These are phyloP conservation scores for Capronia epimyces DNA, from an alignment of 2,329 filamentous ascomycete genomes.

Conservation along the genomic window DNA sequence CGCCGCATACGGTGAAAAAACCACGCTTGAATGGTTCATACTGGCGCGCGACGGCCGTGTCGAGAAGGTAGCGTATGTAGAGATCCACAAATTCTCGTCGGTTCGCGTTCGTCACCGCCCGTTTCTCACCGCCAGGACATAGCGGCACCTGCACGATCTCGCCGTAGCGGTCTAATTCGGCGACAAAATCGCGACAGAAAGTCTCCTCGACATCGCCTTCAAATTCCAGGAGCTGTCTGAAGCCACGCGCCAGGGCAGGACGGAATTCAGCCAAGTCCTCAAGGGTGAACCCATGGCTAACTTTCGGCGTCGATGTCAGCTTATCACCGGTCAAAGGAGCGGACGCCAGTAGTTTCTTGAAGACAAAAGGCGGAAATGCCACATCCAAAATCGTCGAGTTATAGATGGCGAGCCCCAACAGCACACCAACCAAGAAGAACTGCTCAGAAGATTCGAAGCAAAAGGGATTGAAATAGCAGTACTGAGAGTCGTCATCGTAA, in stretches of 20 bases:
- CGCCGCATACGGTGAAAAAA: constrained; percentile 86
- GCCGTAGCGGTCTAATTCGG: constrained; percentile 72
- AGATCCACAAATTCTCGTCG: constrained; percentile 79
- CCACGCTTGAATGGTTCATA: constrained; percentile 92
- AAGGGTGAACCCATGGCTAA: constrained; percentile 64
- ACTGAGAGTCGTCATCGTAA: constrained; percentile 84
- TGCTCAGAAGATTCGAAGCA: constrained; percentile 88
- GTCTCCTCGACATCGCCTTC: constrained; percentile 76
- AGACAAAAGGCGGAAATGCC: constrained; percentile 80
- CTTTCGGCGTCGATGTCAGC: constrained; percentile 53
- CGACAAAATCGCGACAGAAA: constrained; percentile 76
- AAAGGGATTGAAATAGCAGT: constrained; percentile 89
- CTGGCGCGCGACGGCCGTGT: constrained; percentile 69
- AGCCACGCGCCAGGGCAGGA: constrained; percentile 67
- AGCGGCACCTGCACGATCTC: constrained; percentile 62
- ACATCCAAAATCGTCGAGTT: constrained; percentile 91
- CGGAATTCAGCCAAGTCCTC: constrained; percentile 79
- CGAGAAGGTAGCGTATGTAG: constrained; percentile 74
- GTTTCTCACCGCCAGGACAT: constrained; percentile 65
- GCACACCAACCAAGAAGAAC: constrained; percentile 81
- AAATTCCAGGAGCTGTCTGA: constrained; percentile 71
- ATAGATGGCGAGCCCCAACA: constrained; percentile 86
- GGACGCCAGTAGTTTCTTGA: constrained; percentile 76
- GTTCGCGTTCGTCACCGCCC: constrained; percentile 76
- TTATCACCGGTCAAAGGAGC: constrained; percentile 58